Conservation (phyloP, 495 filamentous ascomycete genomes). For the Saxophila tyrrhenica region DNA sequence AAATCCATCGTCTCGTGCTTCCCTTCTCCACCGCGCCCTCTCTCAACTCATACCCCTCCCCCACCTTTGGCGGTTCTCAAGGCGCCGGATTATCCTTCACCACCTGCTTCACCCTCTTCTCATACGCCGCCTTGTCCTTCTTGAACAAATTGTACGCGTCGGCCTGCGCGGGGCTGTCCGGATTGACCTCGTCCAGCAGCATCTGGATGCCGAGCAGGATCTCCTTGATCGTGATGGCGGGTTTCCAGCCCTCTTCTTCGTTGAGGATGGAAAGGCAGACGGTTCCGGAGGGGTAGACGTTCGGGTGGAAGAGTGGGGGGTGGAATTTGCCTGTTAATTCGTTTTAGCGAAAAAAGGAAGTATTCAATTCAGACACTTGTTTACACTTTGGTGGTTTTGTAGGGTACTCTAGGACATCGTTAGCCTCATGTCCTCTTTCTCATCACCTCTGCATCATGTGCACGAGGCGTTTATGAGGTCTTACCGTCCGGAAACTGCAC, state of each 20-base stretch:
- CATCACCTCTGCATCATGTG: too few relatives aligned
- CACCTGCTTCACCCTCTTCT: slow-evolving; percentile 71
- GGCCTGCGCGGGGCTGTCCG: slow-evolving; percentile 90
- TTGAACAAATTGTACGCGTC: slow-evolving; percentile 97
- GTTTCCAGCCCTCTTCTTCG: slow-evolving; percentile 97
- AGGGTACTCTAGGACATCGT: slow-evolving; percentile 65
- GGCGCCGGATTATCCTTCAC: slow-evolving; percentile 77
- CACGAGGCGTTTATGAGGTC: too few relatives aligned
- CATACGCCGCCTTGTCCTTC: slow-evolving; percentile 77
- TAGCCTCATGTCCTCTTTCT: too few relatives aligned
- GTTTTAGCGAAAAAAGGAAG: not conserved
- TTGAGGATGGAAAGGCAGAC: slow-evolving; percentile 97
- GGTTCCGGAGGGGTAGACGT: slow-evolving; percentile 96
- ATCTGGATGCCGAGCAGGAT: slow-evolving; percentile 94
- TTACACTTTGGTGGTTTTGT: slow-evolving; percentile 98
- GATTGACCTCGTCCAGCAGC: slow-evolving; percentile 90
- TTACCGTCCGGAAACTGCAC: slow-evolving; percentile 90
- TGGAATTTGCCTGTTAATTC: slow-evolving; percentile 73
- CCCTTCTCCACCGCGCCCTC: not conserved
- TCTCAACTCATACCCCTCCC: not conserved
- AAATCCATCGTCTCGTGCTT: not conserved
- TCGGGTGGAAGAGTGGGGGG: slow-evolving; percentile 94
- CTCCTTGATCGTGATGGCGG: slow-evolving; percentile 95
- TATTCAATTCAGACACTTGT: too few relatives aligned
- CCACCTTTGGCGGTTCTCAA: not conserved